phyloP scores from a whole-genome alignment of 1,284 basidiomycete genomes.

The Athelia sp. region DNA sequence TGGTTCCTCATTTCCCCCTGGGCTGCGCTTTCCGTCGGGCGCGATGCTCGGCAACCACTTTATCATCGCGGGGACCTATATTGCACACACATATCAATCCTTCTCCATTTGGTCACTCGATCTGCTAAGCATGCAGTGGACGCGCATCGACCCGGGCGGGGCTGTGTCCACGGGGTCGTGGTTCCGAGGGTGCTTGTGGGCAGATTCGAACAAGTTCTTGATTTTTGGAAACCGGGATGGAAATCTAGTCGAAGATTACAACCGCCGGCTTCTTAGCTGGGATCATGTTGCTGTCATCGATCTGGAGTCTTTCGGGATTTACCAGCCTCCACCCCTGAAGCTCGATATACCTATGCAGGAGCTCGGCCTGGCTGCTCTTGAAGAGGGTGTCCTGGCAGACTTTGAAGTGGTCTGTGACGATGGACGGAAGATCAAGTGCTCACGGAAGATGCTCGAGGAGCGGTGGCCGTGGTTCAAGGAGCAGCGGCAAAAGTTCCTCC shows the following conservation, averaged over 20 bases:
- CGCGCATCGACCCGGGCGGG: conserved; percentile 78
- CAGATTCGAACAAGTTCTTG: conserved; percentile 74
- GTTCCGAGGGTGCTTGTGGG: conserved; percentile 85
- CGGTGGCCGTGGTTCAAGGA: conserved; percentile 94
- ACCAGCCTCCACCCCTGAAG: conserved; percentile 74
- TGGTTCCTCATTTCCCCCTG: conserved; percentile 78
- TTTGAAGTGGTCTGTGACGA: conserved; percentile 93
- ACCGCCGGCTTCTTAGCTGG: conserved; percentile 85
- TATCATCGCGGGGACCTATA: conserved; percentile 86
- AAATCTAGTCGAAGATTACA: conserved; percentile 91
- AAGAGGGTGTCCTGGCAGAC: conserved; percentile 74
- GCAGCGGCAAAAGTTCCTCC: conserved; percentile 55
- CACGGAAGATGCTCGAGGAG: conserved; percentile 75
- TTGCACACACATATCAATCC: conserved; percentile 84
- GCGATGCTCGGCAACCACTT: conserved; percentile 85
- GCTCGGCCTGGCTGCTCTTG: conserved; percentile 73
- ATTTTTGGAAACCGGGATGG: conserved; percentile 86
- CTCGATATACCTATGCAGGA: conserved; percentile 71
- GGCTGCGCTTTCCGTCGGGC: conserved; percentile 90
- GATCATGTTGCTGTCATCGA: conserved; percentile 89
- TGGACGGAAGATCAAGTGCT: conserved; percentile 78
- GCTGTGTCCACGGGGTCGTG: conserved; percentile 79
- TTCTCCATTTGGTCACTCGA: conserved; percentile 91
- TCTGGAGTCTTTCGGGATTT: conserved; percentile 90
- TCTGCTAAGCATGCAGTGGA: conserved; percentile 76